phyloP scores from a whole-genome alignment of 805 yeast genomes.

The Candida schatavii region DNA sequence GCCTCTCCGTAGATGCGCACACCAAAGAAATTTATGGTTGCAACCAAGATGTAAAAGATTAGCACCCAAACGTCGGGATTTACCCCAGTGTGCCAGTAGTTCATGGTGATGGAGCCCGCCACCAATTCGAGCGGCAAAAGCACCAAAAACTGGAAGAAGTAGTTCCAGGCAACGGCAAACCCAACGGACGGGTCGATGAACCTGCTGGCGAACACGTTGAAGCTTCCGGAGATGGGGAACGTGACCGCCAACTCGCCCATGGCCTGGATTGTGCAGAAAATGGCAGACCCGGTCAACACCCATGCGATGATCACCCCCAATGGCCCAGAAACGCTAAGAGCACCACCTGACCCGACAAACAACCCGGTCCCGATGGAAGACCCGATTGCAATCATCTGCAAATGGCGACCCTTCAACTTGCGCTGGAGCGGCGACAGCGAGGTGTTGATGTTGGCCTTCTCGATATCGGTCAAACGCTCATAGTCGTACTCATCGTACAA shows the following conservation, averaged over 20 bases:
- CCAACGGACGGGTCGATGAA: slow-evolving; percentile 67
- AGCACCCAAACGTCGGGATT: slow-evolving; percentile 58
- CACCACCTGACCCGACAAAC: slow-evolving; percentile 40
- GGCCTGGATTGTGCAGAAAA: slow-evolving; percentile 39
- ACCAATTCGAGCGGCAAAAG: slow-evolving; percentile 65
- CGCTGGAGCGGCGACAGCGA: slow-evolving; percentile 38
- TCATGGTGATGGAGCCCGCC: slow-evolving; percentile 56
- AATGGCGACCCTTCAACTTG: slow-evolving; percentile 31
- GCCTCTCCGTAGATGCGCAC: slow-evolving; percentile 48
- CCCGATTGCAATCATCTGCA: slow-evolving; percentile 45
- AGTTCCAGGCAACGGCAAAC: slow-evolving; percentile 72
- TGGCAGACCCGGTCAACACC: slow-evolving; percentile 34
- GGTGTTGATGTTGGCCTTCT: slow-evolving; percentile 38
- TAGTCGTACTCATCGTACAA: slow-evolving; percentile 20
- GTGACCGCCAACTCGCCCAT: slow-evolving; percentile 48
- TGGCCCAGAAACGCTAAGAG: slow-evolving; percentile 38
- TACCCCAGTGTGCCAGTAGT: slow-evolving; percentile 49
- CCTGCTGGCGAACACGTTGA: slow-evolving; percentile 59
- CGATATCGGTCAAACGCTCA: slow-evolving; percentile 28
- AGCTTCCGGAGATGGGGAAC: slow-evolving; percentile 41
- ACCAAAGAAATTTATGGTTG: slow-evolving; percentile 51
- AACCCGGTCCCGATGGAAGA: slow-evolving; percentile 44
- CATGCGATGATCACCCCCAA: slow-evolving; percentile 39
- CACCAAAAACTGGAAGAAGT: slow-evolving; percentile 55
- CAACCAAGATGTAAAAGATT: slow-evolving; percentile 52